Conservation (phyloP, 805 yeast genomes). For the Barnettozyma sp. region DNA sequence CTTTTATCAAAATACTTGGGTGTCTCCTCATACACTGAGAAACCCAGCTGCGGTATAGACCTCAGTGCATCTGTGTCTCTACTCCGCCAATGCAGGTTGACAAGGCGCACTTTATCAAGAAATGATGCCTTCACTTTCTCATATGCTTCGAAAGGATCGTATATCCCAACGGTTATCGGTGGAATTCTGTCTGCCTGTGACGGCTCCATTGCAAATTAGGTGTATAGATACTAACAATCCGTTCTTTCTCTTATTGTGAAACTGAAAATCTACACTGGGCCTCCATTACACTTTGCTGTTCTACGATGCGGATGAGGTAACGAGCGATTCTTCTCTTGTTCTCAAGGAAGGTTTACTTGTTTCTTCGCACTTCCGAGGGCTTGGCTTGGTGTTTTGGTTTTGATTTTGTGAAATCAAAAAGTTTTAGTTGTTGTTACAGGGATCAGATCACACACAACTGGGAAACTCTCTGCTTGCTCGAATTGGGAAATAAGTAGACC, state of each 20-base stretch:
- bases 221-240: too few species aligned
- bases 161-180: constrained; percentile 43
- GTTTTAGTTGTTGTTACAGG: constrained; percentile 5
- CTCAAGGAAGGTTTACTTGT: neutral
- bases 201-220: neutral
- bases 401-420: neutral
- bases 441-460: constrained; percentile 2
- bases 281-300: too few species aligned
- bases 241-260: too few species aligned
- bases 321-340: too few species aligned
- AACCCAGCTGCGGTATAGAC: constrained; percentile 53
- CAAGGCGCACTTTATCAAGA: constrained; percentile 43
- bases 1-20: constrained; percentile 30
- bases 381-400: neutral
- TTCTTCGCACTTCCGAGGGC: neutral
- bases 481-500: neutral
- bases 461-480: neutral
- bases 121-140: constrained; percentile 39
- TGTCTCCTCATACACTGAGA: constrained; percentile 51
- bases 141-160: constrained; percentile 66
- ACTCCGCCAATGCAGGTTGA: constrained; percentile 65
- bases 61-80: constrained; percentile 45
- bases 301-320: too few species aligned
- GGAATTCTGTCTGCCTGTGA: too few species aligned
- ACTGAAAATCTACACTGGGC: too few species aligned